Evolutionary conservation across 139 green algal genomes (phyloP).

Genomic region (Gonium pectorale): DNA sequence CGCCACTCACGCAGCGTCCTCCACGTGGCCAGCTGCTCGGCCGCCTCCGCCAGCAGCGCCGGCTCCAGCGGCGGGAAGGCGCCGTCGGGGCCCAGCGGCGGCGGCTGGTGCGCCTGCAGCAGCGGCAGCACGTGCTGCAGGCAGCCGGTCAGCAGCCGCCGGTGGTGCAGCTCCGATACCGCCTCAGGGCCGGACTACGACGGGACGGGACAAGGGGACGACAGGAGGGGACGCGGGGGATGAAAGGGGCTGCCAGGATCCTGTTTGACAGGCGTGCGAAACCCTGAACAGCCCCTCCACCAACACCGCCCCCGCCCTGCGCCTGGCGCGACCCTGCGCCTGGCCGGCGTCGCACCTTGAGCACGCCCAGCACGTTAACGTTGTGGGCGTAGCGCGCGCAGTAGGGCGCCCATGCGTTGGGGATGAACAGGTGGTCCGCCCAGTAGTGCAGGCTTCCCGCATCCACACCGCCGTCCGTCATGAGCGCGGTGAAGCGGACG

Average conservation of each 20-base stretch:
- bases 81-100: neutral
- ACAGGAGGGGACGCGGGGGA: neutral
- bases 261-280: no score
- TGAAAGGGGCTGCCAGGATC: neutral
- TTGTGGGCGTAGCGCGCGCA: neutral
- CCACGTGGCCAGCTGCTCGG: neutral
- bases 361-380: slow-evolving; percentile 7
- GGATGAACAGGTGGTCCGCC: slow-evolving; percentile 30
- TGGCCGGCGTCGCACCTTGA: slow-evolving; percentile 16
- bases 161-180: neutral
- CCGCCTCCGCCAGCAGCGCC: neutral
- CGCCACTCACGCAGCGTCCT: slow-evolving; percentile 26
- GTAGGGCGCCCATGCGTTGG: slow-evolving; percentile 24
- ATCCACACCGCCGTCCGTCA: slow-evolving; percentile 23
- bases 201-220: neutral
- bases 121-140: slow-evolving; percentile 11
- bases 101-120: slow-evolving; percentile 10
- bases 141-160: neutral
- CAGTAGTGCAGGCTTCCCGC: slow-evolving; percentile 1
- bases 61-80: neutral
- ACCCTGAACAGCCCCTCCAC: no score
- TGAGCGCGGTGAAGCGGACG: slow-evolving; percentile 8
- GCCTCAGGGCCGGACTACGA: neutral
- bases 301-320: no score
- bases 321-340: no score